Percentiles rank a stretch among this genome's conserved stretches.
Evolutionary conservation across 1,139 yeast species (phyloP).

Genomic region (Candida dubliniensis): DNA sequence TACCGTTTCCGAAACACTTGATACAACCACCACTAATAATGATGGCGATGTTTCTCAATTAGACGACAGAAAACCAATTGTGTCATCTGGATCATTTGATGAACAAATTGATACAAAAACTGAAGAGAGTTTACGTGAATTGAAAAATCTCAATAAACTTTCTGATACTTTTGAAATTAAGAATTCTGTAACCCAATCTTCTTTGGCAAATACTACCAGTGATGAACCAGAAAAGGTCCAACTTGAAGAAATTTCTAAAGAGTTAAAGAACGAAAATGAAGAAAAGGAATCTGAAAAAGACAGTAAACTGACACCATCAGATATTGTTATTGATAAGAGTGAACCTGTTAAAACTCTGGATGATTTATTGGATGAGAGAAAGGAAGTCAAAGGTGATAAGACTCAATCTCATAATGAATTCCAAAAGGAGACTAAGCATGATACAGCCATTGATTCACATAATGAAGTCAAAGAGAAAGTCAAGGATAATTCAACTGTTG

Average conservation of each 20-base stretch:
- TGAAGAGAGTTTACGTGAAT: neutral
- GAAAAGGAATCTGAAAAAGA: neutral
- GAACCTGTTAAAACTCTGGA: too few relatives aligned
- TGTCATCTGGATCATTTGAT: neutral
- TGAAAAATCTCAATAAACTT: neutral
- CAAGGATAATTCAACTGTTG: too few relatives aligned
- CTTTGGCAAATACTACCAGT: too few relatives aligned
- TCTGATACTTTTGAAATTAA: neutral
- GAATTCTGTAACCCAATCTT: neutral
- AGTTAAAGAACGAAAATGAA: neutral
- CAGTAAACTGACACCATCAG: too few relatives aligned
- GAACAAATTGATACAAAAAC: neutral
- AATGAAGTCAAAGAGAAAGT: too few relatives aligned
- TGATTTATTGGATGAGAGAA: too few relatives aligned
- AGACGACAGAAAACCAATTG: neutral
- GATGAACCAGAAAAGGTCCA: neutral
- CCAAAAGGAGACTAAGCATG: too few relatives aligned
- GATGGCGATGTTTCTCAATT: too few relatives aligned
- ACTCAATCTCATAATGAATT: too few relatives aligned
- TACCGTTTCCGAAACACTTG: neutral
- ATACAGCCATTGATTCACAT: too few relatives aligned
- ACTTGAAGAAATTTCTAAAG: neutral
- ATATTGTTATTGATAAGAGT: too few relatives aligned
- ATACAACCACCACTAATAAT: neutral
- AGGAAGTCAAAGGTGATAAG: too few relatives aligned